Conservation (phyloP, 129 eudicot genomes). For the Flaveria bidentis region DNA sequence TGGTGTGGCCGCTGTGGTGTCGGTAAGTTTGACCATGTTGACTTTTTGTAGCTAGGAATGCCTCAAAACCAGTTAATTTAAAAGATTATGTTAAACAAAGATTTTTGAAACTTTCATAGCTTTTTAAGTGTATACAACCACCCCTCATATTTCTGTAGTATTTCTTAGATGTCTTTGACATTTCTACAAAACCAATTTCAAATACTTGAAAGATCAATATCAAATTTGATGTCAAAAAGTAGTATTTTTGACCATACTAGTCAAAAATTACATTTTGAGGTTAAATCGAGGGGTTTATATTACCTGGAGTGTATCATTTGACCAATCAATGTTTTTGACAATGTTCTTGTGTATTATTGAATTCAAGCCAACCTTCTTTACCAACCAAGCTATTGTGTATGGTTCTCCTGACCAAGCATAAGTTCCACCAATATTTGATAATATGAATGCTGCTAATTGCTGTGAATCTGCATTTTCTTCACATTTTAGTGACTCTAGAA, state of each 20-base stretch:
- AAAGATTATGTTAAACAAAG: neutral
- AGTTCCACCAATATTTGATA: conserved; percentile 78
- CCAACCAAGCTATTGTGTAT: conserved; percentile 68
- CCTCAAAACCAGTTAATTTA: neutral
- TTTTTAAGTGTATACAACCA: neutral
- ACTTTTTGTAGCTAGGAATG: neutral
- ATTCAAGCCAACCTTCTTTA: conserved; percentile 69
- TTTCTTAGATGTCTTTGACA: neutral
- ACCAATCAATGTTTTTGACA: conserved; percentile 61
- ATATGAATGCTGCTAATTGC: conserved; percentile 59
- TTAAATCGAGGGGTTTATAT: conserved; percentile 1
- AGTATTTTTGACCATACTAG: conserved; percentile 22
- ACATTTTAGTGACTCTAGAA: conserved; percentile 52
- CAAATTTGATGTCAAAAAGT: neutral
- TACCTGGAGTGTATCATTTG: conserved; percentile 63
- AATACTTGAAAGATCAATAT: neutral
- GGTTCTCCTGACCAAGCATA: conserved; percentile 78
- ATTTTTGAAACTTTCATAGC: neutral
- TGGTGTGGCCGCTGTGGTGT: neutral
- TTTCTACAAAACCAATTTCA: neutral
- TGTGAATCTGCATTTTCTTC: conserved; percentile 56
- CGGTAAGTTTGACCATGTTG: neutral
- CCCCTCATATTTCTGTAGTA: neutral
- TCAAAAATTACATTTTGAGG: conserved; percentile 11
- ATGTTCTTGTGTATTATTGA: conserved; percentile 59